Evolutionary conservation across 495 filamentous ascomycete genomes (phyloP).

Genomic region (Neurospora tetraspora): DNA sequence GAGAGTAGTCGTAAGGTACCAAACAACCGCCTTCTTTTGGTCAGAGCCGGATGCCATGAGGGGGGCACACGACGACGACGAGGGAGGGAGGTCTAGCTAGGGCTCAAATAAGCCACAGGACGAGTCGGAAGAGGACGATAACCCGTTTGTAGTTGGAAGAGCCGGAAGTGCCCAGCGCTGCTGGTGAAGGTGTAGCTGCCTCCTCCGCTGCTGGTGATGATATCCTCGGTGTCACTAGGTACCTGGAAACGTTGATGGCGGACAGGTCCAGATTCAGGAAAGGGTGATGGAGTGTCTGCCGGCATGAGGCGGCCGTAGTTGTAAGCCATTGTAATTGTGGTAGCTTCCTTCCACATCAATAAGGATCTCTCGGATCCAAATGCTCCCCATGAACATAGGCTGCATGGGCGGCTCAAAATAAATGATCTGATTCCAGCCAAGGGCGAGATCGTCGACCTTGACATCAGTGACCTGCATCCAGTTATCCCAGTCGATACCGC

Average conservation of each 20-base stretch:
- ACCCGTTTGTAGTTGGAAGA: neutral
- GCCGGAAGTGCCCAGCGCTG: neutral
- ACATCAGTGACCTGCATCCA: constrained; percentile 92
- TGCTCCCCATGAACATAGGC: neutral
- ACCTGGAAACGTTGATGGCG: too few species aligned
- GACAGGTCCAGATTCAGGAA: neutral
- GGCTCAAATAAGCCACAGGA: neutral
- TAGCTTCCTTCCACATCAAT: neutral
- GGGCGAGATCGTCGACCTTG: constrained; percentile 70
- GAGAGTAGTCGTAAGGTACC: neutral
- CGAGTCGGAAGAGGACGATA: neutral
- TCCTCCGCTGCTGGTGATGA: neutral
- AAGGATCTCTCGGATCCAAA: too few species aligned
- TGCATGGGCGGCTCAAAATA: constrained; percentile 53
- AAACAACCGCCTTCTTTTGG: neutral
- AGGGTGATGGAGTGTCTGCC: neutral
- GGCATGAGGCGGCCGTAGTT: neutral
- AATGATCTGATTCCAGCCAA: constrained; percentile 93
- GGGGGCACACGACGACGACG: neutral
- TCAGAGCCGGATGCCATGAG: neutral
- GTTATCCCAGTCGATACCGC: constrained; percentile 86
- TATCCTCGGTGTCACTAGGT: neutral
- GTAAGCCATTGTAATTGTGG: neutral
- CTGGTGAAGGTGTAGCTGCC: neutral
- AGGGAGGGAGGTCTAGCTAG: neutral